Evolutionary conservation across 257 asterid genomes (phyloP), one percentile per base, ranked within the genome.

Genomic region (Solanum raphanifolium): DNA sequence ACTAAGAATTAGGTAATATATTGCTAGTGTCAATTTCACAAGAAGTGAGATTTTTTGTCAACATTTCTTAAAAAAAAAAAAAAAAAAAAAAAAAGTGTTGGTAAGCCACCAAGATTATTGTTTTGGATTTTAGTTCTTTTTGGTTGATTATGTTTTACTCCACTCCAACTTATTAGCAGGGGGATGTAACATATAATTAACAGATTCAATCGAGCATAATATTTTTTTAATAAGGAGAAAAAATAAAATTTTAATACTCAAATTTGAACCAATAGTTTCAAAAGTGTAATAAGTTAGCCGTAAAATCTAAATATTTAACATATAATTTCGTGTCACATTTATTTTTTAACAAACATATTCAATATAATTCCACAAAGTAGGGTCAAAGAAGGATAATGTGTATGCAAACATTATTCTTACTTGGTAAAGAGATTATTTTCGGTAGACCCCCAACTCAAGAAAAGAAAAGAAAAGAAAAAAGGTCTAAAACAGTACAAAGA

Each of bases 1-100:
- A 87, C n/a, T 23, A 89, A 81, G 83, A 55, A 81, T 89, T 89
- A 89, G 91, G 91, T 89, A 83, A 35, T 35, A 10, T 10, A 74
- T 74, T 74, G 46, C 21, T 69, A 72, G 75, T 86, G 76, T 89
- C 87, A 18, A 36, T 86, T 43, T 79, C 39, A 79, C 8, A 79
- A 43, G 23, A 35, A 79, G 38, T 25, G 58, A 41, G 66, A 79
- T 27, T 13, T 38, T 43, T 15, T 43, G 85, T 79, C 66, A 27
- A 79, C 65, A 43, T 79, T 27, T 79, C 66, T 43, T 0, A 25
- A 43, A 41, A 27, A 43, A 25, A 4, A 3, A 43, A 43, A 48
- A 48, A 0, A 41, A 48, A 0, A 41, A 41, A 41, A 10, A 46
- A 4, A 39, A 39, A 46, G 84, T 79, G 66, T 79, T 79, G 85